phyloP scores from a whole-genome alignment of 495 filamentous ascomycete genomes.

The Baudoinia panamericana region DNA sequence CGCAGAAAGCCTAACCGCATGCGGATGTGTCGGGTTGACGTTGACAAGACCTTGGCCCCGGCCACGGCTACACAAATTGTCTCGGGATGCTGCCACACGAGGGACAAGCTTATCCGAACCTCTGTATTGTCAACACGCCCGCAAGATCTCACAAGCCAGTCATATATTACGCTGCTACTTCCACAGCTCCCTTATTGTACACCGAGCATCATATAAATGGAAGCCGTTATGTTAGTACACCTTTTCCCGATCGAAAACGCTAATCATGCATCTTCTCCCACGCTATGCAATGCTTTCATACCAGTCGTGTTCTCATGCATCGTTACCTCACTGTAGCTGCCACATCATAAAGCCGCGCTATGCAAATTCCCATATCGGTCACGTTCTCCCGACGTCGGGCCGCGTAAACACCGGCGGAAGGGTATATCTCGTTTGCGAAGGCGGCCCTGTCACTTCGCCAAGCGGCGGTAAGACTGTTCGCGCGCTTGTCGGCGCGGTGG shows the following conservation, averaged over 20 bases:
- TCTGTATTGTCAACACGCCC: background rate
- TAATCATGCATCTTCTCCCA: background rate
- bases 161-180: background rate
- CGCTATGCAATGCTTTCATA: background rate
- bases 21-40: too few relatives aligned
- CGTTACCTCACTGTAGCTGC: background rate
- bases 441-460: slow-evolving; percentile 4
- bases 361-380: background rate
- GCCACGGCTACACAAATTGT: too few relatives aligned
- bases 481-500: background rate
- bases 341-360: slow-evolving; percentile 1
- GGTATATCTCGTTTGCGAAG: slow-evolving; percentile 5
- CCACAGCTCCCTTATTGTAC: background rate
- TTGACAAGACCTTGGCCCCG: too few relatives aligned
- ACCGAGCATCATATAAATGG: background rate
- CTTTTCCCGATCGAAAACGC: too few relatives aligned
- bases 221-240: slow-evolving; percentile 3
- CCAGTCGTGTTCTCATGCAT: background rate
- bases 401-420: slow-evolving; percentile 13
- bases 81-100: slow-evolving; percentile 12
- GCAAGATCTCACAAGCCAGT: too few relatives aligned
- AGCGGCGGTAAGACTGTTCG: slow-evolving; percentile 11
- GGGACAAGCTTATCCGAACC: slow-evolving; percentile 8
- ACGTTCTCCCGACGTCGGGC: slow-evolving; percentile 2
- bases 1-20: too few relatives aligned